Evolutionary conservation across 257 asterid genomes (phyloP).

Genomic region (Salvia splendens): DNA sequence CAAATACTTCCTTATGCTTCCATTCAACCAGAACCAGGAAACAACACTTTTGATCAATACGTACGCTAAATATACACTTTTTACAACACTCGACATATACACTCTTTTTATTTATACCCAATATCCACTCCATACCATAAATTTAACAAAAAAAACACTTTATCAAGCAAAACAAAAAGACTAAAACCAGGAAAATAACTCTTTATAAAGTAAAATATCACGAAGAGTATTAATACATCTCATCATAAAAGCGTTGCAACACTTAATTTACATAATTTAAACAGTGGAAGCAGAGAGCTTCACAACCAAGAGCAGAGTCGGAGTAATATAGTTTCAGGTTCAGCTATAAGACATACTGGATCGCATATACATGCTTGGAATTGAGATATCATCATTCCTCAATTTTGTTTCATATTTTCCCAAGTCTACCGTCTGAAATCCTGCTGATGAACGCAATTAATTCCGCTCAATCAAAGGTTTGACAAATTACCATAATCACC

Average conservation of each 20-base stretch:
- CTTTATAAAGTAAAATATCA: neutral
- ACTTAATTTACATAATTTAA: conserved; percentile 26
- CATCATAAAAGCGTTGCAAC: conserved; percentile 3
- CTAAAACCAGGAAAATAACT: too few relatives aligned
- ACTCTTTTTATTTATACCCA: too few relatives aligned
- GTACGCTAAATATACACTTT: too few relatives aligned
- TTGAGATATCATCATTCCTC: conserved; percentile 5
- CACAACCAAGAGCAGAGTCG: neutral
- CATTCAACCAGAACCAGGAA: too few relatives aligned
- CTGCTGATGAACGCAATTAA: neutral
- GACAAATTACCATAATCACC: neutral
- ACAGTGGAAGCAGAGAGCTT: neutral
- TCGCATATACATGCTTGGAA: conserved; percentile 6
- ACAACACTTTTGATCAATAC: too few relatives aligned
- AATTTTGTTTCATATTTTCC: neutral
- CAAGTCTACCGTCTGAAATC: neutral
- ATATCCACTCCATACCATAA: too few relatives aligned
- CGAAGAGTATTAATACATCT: neutral
- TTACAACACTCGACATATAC: too few relatives aligned
- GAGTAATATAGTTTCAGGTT: conserved; percentile 8
- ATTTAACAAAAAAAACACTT: too few relatives aligned
- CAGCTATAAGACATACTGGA: neutral
- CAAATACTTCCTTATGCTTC: too few relatives aligned
- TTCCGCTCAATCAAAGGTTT: neutral
- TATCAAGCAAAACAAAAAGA: too few relatives aligned